These are phyloP conservation scores for Miscanthus lutarioriparius DNA, from an alignment of 176 grass and related monocot genomes.

Conservation along the genomic window DNA sequence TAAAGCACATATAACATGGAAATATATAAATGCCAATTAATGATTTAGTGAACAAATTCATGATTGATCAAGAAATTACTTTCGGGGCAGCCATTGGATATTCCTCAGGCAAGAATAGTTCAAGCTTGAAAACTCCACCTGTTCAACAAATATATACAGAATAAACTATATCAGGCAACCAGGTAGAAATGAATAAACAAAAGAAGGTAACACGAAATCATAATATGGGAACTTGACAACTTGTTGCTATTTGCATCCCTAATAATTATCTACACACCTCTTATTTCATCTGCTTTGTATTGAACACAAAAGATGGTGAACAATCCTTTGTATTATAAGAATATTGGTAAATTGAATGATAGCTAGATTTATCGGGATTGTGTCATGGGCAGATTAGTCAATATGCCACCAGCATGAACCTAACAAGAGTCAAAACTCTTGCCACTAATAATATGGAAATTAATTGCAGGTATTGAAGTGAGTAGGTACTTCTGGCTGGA, in stretches of 20 bases:
- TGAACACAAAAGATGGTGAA: neutral
- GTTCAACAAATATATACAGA: constrained; percentile 27
- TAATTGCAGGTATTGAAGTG: neutral
- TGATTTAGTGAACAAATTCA: neutral
- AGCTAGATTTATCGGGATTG: neutral
- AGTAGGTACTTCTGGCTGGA: neutral
- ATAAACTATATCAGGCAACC: constrained; percentile 3
- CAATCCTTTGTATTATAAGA: neutral
- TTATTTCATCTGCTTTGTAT: neutral
- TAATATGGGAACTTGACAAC: neutral
- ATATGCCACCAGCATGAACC: neutral
- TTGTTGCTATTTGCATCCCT: neutral
- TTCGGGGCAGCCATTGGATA: constrained; percentile 97
- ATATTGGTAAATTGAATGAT: neutral
- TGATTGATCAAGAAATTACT: constrained; percentile 46
- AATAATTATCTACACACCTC: neutral
- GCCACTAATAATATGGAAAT: neutral
- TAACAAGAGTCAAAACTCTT: neutral
- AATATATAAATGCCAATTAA: constrained; percentile 12
- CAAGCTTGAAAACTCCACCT: constrained; percentile 96
- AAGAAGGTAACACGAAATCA: neutral
- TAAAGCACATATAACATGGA: neutral
- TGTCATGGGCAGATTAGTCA: neutral
- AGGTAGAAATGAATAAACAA: constrained; percentile 14
- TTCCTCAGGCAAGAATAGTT: constrained; percentile 93